These are phyloP conservation scores for Colletotrichum magnum DNA, from an alignment of 2,329 filamentous ascomycete species.

Conservation along the genomic window DNA sequence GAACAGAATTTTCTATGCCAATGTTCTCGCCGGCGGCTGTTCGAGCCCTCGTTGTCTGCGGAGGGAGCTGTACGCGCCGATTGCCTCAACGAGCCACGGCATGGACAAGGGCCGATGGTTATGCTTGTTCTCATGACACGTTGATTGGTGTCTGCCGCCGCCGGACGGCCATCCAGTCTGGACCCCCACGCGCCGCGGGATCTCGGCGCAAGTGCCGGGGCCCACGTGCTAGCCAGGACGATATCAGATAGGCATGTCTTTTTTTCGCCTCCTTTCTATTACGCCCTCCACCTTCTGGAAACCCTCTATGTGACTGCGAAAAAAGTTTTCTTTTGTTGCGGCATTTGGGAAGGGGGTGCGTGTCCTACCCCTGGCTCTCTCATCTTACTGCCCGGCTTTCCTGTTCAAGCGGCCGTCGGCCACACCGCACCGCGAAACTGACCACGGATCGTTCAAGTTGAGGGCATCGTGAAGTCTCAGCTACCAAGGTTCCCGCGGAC, in stretches of 20 bases:
- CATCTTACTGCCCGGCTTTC: neutral
- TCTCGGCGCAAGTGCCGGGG: neutral
- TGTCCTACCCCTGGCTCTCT: neutral
- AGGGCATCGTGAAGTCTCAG: constrained; percentile 25
- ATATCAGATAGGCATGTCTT: neutral
- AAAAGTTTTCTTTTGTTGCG: neutral
- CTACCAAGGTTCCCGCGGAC: neutral
- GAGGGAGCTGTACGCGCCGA: no score
- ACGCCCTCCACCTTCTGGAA: neutral
- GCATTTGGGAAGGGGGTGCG: neutral
- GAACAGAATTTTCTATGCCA: no score
- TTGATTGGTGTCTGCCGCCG: neutral
- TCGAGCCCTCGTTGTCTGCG: no score
- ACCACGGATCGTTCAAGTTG: constrained; percentile 4
- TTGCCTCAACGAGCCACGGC: neutral
- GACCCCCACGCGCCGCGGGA: neutral
- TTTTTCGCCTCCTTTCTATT: neutral
- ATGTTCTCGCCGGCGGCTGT: no score
- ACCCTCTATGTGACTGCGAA: neutral
- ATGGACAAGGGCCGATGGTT: neutral
- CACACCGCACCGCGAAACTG: constrained; percentile 1
- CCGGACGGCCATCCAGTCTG: neutral
- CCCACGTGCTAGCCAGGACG: neutral
- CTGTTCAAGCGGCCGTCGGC: neutral
- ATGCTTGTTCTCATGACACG: neutral